phyloP scores from a whole-genome alignment of 2,329 filamentous ascomycete species.

The Pezicula radicicola region DNA sequence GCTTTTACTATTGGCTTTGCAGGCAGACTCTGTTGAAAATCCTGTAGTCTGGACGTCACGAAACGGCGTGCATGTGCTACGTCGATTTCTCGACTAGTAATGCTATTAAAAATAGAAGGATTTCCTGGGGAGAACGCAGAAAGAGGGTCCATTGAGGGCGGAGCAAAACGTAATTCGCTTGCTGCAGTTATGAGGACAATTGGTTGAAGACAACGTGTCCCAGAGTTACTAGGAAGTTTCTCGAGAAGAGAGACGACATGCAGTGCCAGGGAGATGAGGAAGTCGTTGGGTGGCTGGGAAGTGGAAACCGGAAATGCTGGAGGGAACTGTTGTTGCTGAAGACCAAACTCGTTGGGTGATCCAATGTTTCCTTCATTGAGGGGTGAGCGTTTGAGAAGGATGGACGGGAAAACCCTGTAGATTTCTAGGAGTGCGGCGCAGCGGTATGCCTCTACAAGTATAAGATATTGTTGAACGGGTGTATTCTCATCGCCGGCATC shows the following conservation, averaged over 20 bases:
- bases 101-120: slow-evolving; percentile 12
- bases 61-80: slow-evolving; percentile 22
- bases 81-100: slow-evolving; percentile 23
- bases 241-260: slow-evolving; percentile 23
- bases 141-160: neutral
- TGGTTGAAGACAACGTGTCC: slow-evolving; percentile 25
- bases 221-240: slow-evolving; percentile 18
- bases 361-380: neutral
- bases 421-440: slow-evolving; percentile 23
- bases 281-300: slow-evolving; percentile 17
- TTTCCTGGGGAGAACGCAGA: neutral
- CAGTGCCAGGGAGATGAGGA: slow-evolving; percentile 23
- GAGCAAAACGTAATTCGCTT: slow-evolving; percentile 20
- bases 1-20: slow-evolving; percentile 23
- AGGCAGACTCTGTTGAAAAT: slow-evolving; percentile 22
- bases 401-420: slow-evolving; percentile 22
- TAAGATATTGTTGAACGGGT: slow-evolving; percentile 25
- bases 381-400: slow-evolving; percentile 17
- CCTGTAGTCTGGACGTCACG: slow-evolving; percentile 20
- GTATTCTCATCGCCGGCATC: slow-evolving; percentile 27
- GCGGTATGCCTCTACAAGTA: slow-evolving; percentile 24
- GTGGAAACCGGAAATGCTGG: neutral
- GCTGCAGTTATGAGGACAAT: slow-evolving; percentile 22
- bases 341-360: neutral
- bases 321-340: neutral